Base-by-base conservation (phyloP, 2,329 filamentous ascomycete species). In the Magnaporthiopsis rhizophila region DNA sequence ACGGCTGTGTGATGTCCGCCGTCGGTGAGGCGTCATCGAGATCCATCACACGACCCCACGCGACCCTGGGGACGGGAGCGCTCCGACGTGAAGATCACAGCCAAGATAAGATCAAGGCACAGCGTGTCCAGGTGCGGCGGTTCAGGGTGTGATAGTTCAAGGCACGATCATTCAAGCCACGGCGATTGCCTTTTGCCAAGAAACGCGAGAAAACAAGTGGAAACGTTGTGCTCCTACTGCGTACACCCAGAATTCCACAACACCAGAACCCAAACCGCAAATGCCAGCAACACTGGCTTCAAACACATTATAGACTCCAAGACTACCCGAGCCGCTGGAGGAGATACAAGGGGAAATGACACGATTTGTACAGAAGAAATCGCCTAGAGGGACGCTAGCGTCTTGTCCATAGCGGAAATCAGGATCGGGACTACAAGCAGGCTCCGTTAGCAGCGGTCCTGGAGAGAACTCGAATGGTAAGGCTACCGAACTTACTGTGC, bases 401-500 rank as follows among this genome's bases (percentile, higher is more conserved):
- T 32, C 28, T 32, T 58, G 24, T 58, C 57, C 57, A 58, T 58
- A 26, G 57, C 57, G 26, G 24, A 28, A 4, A 58, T 58, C 24
- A 58, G 57, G 15, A 58, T 32, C 57, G 57, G 57, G 28, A 58
- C 57, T 58, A 18, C 24, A 15, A 58, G 18, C 45, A n/a, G 45
- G 21, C 7, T 7, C 21, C 3, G 45, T 53, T 53, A 53, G 45
- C 45, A n/a, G 45, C 8, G 13, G 36, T 5, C 36, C 11, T 15
- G 12, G 56, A 58, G n/a, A 58, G n/a, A 24, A 58, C n/a, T 12
- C n/a, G 3, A 13, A n/a, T 57, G 26, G 21, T 24, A 9, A n/a
- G 18, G 18, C 9, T 1, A 24, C 7, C 15, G 30, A 12, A 34
- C 61, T 30, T 32, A 62, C 61, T 86, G 76, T 91, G 89, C 72